Conservation (phyloP, 1,284 basidiomycete genomes). For the Anthracocystis walkeri region DNA sequence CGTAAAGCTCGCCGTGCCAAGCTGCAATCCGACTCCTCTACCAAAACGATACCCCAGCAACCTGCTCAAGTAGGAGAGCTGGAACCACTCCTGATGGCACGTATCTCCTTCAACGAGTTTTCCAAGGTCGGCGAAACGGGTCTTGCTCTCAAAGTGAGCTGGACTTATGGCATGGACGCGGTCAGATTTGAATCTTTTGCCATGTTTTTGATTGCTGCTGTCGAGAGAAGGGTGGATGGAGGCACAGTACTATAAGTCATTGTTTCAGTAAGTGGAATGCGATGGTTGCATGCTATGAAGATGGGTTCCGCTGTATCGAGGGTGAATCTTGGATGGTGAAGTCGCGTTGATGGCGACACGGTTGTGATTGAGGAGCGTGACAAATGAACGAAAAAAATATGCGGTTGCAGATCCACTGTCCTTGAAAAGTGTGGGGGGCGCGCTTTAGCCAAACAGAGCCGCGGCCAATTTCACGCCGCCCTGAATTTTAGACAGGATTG, state of each 20-base stretch:
- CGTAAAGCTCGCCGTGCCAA: constrained; percentile 32
- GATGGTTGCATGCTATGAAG: too few relatives aligned
- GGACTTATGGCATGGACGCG: constrained; percentile 30
- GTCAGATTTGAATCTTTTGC: constrained; percentile 47
- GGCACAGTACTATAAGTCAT: too few relatives aligned
- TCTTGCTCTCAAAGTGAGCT: constrained; percentile 19
- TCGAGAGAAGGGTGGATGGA: constrained; percentile 10
- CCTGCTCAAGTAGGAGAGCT: not conserved
- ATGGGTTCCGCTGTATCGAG: too few relatives aligned
- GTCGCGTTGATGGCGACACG: constrained; percentile 20
- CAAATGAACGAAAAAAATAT: not conserved
- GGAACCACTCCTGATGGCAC: constrained; percentile 20
- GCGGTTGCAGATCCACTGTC: constrained; percentile 14
- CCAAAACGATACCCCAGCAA: not conserved
- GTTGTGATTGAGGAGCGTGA: not conserved
- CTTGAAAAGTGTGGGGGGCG: not conserved
- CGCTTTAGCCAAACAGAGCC: not conserved
- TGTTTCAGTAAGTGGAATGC: too few relatives aligned
- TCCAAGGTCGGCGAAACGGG: constrained; percentile 10
- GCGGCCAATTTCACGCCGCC: not conserved
- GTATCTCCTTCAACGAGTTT: constrained; percentile 11
- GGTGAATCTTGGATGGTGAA: not conserved
- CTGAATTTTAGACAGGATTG: not conserved
- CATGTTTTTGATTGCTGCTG: constrained; percentile 30
- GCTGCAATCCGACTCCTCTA: not conserved